A percentile compares a stretch with the other conserved stretches of the same genome.
Conservation (phyloP, 352 stramenopile species). For the Aphanomyces invadans region DNA sequence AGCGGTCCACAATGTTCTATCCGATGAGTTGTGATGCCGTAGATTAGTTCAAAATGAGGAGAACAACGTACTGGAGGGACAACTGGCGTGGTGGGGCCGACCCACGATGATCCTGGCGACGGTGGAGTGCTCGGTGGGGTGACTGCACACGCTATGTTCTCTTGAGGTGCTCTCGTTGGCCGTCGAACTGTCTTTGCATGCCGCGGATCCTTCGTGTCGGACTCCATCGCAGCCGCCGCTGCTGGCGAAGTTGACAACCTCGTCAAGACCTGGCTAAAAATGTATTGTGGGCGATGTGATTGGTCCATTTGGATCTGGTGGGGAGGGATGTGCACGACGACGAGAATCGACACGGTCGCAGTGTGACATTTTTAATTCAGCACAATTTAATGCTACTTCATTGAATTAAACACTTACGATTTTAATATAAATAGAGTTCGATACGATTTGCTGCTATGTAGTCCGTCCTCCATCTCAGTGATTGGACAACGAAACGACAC, state of each 20-base stretch:
- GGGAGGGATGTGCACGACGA: neutral
- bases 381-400: neutral
- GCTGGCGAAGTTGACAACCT: neutral
- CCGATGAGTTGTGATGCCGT: too few relatives aligned
- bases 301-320: neutral
- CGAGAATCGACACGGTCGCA: too few relatives aligned
- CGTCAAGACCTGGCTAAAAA: neutral
- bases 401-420: neutral
- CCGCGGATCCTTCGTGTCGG: neutral
- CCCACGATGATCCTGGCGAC: neutral
- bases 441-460: too few relatives aligned
- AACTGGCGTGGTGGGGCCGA: neutral
- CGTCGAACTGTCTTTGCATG: neutral
- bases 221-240: neutral
- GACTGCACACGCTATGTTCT: neutral
- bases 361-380: neutral
- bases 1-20: constrained; percentile 31
- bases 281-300: neutral
- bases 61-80: neutral
- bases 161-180: neutral
- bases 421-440: too few relatives aligned
- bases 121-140: neutral
- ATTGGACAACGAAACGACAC: neutral
- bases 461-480: neutral
- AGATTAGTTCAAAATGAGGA: too few relatives aligned